A percentile compares a stretch with the other conserved stretches of the same genome.
Conservation (phyloP, 768 basidiomycete genomes). For the Glaciozyma antarctica region DNA sequence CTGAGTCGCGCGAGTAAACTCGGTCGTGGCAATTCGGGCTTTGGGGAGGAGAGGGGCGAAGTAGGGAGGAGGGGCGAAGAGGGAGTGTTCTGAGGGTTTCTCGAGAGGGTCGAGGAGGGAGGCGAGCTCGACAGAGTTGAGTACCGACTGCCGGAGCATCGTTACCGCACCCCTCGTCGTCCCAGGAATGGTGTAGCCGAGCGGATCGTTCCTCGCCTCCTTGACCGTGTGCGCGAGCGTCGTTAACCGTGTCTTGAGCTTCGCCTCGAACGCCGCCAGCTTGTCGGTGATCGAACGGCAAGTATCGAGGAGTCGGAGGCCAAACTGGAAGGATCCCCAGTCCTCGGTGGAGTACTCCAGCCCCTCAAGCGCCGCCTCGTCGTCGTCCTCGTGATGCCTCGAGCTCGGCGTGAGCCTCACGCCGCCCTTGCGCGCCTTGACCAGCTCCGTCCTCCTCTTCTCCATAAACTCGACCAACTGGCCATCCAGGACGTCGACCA, state of each 20-base stretch:
- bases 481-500: conserved; percentile 64
- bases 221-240: conserved; percentile 56
- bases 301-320: conserved; percentile 72
- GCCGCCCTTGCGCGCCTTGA: conserved; percentile 6
- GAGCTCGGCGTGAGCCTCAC: neutral
- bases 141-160: conserved; percentile 64
- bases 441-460: conserved; percentile 19
- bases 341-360: conserved; percentile 77
- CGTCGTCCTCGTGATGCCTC: conserved; percentile 12
- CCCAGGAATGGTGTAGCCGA: conserved; percentile 50
- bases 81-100: neutral
- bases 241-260: conserved; percentile 52
- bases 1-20: conserved; percentile 52
- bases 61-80: neutral
- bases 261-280: conserved; percentile 58
- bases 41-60: conserved; percentile 26
- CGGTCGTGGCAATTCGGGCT: conserved; percentile 22
- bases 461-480: conserved; percentile 60
- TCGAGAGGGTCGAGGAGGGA: conserved; percentile 47
- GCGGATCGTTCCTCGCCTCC: conserved; percentile 50
- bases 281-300: conserved; percentile 64
- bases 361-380: conserved; percentile 50
- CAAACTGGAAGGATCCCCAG: conserved; percentile 75
- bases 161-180: conserved; percentile 56
- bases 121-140: conserved; percentile 72